Conservation (phyloP, 768 basidiomycete genomes). For the Cantharellus anzutake region DNA sequence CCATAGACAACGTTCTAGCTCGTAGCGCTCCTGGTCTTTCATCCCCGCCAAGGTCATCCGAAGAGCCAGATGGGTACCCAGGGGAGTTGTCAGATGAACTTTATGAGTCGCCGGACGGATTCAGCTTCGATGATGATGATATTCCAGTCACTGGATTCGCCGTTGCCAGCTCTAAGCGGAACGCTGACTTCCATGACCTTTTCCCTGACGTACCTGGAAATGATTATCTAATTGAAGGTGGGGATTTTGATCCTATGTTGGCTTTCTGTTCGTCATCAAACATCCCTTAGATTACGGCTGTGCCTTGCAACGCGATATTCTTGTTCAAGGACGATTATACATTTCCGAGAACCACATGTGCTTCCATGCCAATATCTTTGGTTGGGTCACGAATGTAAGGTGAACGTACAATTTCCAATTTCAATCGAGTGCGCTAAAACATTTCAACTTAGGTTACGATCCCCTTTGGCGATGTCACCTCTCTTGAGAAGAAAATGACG, state of each 20-base stretch:
- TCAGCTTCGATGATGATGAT: slow-evolving; percentile 40
- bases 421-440: background rate
- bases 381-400: slow-evolving; percentile 93
- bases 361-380: slow-evolving; percentile 98
- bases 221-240: slow-evolving; percentile 96
- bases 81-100: slow-evolving; percentile 6
- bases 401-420: slow-evolving; percentile 2
- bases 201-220: slow-evolving; percentile 82
- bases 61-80: background rate
- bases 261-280: slow-evolving; percentile 2
- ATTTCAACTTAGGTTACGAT: slow-evolving; percentile 43
- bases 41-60: background rate
- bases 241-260: slow-evolving; percentile 11
- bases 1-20: background rate
- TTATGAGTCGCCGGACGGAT: slow-evolving; percentile 14
- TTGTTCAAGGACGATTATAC: slow-evolving; percentile 89
- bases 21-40: background rate
- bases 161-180: slow-evolving; percentile 85
- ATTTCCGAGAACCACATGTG: slow-evolving; percentile 99
- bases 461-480: slow-evolving; percentile 69
- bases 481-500: slow-evolving; percentile 93
- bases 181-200: slow-evolving; percentile 88
- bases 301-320: slow-evolving; percentile 86
- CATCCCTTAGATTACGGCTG: slow-evolving; percentile 74
- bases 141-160: slow-evolving; percentile 94